These are phyloP conservation scores for Kluyveromyces nonfermentans DNA, from an alignment of 805 yeast genomes.

Conservation along the genomic window DNA sequence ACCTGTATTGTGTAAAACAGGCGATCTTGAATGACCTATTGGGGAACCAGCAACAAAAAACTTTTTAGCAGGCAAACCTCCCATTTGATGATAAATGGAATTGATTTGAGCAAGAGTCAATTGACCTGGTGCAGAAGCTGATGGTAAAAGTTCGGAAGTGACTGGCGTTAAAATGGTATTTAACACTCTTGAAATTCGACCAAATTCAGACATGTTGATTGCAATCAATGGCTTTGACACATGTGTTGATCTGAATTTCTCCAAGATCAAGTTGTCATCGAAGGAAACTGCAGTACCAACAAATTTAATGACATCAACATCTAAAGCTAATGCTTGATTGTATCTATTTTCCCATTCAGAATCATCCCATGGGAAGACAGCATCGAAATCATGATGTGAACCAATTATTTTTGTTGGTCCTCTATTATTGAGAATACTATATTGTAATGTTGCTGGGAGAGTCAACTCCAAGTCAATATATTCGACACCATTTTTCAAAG, in stretches of 20 bases:
- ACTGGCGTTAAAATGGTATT: slow-evolving; percentile 77
- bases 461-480: slow-evolving; percentile 74
- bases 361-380: slow-evolving; percentile 51
- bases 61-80: slow-evolving; percentile 48
- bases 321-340: slow-evolving; percentile 52
- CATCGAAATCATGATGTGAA: slow-evolving; percentile 70
- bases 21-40: slow-evolving; percentile 80
- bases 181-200: slow-evolving; percentile 70
- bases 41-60: slow-evolving; percentile 79
- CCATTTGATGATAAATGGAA: slow-evolving; percentile 44
- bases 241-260: slow-evolving; percentile 54
- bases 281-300: slow-evolving; percentile 65
- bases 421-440: slow-evolving; percentile 41
- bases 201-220: slow-evolving; percentile 68
- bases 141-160: slow-evolving; percentile 59
- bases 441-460: slow-evolving; percentile 47
- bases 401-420: slow-evolving; percentile 67
- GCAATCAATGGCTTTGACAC: slow-evolving; percentile 59
- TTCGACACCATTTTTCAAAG: slow-evolving; percentile 69
- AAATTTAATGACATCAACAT: slow-evolving; percentile 70
- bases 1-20: slow-evolving; percentile 73
- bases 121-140: slow-evolving; percentile 75
- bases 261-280: slow-evolving; percentile 62
- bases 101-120: slow-evolving; percentile 59
- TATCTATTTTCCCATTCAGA: slow-evolving; percentile 70